Conservation (phyloP, 169 alveolate genomes). For the Plasmodium gallinaceum region DNA sequence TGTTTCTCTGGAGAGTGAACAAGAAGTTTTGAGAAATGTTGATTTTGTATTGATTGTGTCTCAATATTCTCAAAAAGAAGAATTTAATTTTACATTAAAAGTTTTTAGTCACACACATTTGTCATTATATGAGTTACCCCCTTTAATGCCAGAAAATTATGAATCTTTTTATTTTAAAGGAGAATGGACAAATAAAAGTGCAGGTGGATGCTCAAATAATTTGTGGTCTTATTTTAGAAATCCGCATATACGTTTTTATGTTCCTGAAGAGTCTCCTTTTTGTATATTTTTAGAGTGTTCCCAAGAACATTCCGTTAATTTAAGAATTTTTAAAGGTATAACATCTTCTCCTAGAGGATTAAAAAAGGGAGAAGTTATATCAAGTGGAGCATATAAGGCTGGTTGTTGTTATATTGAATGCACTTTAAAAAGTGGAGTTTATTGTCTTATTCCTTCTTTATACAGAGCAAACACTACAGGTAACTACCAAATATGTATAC, state of each 20-base stretch:
- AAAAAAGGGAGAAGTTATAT: slow-evolving; percentile 81
- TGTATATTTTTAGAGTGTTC: slow-evolving; percentile 83
- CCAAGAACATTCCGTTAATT: slow-evolving; percentile 85
- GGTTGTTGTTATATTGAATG: slow-evolving; percentile 84
- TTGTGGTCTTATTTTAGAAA: slow-evolving; percentile 85
- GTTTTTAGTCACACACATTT: slow-evolving; percentile 78
- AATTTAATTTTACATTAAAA: slow-evolving; percentile 79
- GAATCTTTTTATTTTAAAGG: slow-evolving; percentile 77
- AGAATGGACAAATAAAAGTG: slow-evolving; percentile 79
- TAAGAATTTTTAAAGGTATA: slow-evolving; percentile 84
- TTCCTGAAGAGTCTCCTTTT: slow-evolving; percentile 78
- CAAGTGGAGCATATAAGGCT: slow-evolving; percentile 85
- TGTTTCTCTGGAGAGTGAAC: slow-evolving; percentile 43
- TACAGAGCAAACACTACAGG: slow-evolving; percentile 68
- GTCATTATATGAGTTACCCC: slow-evolving; percentile 78
- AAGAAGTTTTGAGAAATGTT: slow-evolving; percentile 34
- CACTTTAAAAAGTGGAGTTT: slow-evolving; percentile 76
- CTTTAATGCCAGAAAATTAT: slow-evolving; percentile 68
- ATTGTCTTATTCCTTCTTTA: slow-evolving; percentile 82
- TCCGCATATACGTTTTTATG: slow-evolving; percentile 85
- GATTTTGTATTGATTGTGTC: slow-evolving; percentile 81
- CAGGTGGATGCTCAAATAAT: slow-evolving; percentile 88
- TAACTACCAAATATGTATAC: slow-evolving; percentile 71
- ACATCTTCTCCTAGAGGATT: slow-evolving; percentile 85
- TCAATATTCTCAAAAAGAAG: slow-evolving; percentile 81